Evolutionary conservation across 352 stramenopile species (phyloP), one percentile per base, ranked within the genome.

Genomic region (Phytophthora ramorum): DNA sequence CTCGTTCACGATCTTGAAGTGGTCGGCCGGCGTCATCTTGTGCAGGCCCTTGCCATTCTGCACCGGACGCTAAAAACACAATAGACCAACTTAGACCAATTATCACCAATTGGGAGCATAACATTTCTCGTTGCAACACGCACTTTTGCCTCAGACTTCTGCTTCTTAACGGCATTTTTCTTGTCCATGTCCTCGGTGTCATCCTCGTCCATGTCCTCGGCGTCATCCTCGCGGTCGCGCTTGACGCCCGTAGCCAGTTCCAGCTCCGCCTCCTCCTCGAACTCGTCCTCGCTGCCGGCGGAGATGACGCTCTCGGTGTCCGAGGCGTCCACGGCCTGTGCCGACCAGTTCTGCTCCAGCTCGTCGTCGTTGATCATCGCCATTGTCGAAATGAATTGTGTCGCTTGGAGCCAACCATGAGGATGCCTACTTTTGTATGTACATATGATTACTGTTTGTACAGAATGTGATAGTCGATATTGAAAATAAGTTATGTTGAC

Each of bases 1-100:
- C 41, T 93, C 79, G 53, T 94, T 93, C 8, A 95, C 76, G 60
- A 96, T 83, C 58, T 91, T 87, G 56, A 93, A 95, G 71, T 91
- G 85, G 58, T 95, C 87, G 2, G 58, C 69, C 12, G 71, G 59
- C 13, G 72, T 92, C 83, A 95, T 90, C 71, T 89, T 92, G 58
- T 95, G 83, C 56, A 93, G 59, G 0, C 83, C 87, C 54, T 93
- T 95, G 70, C 45, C 73, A 20, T 81, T 78, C 16, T 80, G 74
- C 17, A 66, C 51, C 20, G 71, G 54, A 24, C 69, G 60, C 60
- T 72, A 61, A 56, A 24, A 14, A 13, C 14, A 32, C 26, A 32
- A 32, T 32, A 32, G 1, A 24, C 3, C 26, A 32, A 32, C 4
- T 32, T 8, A 32, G 26, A 6, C 26, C 26, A 32, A 32, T 9